phyloP scores from a whole-genome alignment of 1,284 basidiomycete species.

The Macrocystidia cucumis region DNA sequence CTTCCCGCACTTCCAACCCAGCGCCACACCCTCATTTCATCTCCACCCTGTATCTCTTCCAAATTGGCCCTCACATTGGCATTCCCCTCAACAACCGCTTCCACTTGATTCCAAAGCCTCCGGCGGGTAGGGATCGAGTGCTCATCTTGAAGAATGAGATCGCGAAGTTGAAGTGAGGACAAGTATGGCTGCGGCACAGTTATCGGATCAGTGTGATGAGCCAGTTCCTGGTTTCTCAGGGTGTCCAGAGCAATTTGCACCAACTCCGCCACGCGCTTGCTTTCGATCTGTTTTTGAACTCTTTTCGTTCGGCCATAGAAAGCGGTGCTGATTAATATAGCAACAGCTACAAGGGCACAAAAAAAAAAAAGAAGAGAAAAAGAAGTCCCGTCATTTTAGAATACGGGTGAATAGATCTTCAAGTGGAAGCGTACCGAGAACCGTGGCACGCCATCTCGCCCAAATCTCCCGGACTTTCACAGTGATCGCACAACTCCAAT shows the following conservation, averaged over 20 bases:
- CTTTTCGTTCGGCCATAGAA: constrained; percentile 31
- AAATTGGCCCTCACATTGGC: constrained; percentile 88
- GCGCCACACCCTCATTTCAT: constrained; percentile 78
- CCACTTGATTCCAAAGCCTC: constrained; percentile 82
- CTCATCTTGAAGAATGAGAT: constrained; percentile 80
- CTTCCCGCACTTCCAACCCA: constrained; percentile 58
- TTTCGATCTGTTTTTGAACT: constrained; percentile 53
- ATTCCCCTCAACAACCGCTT: constrained; percentile 87
- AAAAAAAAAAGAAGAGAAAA: constrained; percentile 5
- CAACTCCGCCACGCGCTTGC: constrained; percentile 65
- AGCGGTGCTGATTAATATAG: constrained; percentile 21
- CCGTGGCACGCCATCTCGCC: constrained; percentile 59
- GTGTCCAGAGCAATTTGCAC: constrained; percentile 77
- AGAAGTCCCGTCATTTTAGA: background rate
- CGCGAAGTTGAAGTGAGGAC: constrained; percentile 86
- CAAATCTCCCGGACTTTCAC: constrained; percentile 65
- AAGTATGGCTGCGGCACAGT: constrained; percentile 74
- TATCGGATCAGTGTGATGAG: constrained; percentile 81
- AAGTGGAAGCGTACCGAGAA: constrained; percentile 52
- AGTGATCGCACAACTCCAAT: constrained; percentile 61
- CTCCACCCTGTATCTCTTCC: constrained; percentile 85
- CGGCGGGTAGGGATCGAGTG: constrained; percentile 65
- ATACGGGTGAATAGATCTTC: too few species aligned
- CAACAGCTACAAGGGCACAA: constrained; percentile 5
- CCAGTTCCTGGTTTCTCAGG: constrained; percentile 81